Evolutionary conservation across 139 green algal species (phyloP).

Genomic region (Chlorella sp.): DNA sequence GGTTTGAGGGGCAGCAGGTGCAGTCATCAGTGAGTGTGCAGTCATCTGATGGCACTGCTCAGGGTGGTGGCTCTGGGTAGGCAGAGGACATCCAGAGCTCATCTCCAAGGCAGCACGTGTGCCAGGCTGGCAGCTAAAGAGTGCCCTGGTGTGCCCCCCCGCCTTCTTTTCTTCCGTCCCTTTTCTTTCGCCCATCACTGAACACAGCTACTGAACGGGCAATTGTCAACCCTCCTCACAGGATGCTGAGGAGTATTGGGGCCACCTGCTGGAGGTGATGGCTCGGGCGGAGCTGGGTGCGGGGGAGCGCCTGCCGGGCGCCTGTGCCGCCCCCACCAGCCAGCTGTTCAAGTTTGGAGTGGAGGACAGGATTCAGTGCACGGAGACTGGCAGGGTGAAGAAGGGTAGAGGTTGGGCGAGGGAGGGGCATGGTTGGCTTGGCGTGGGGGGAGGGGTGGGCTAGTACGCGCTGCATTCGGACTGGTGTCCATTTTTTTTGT

Average conservation of each 20-base stretch:
- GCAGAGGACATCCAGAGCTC: constrained; percentile 92
- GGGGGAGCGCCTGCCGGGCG: constrained; percentile 43
- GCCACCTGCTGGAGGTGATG: constrained; percentile 86
- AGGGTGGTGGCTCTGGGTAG: constrained; percentile 62
- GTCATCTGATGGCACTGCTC: too few species aligned
- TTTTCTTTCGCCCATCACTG: neutral
- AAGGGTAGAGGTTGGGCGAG: neutral
- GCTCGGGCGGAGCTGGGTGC: constrained; percentile 52
- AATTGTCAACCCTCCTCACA: neutral
- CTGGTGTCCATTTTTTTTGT: too few species aligned
- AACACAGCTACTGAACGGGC: neutral
- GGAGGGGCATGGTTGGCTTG: neutral
- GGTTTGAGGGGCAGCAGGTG: too few species aligned
- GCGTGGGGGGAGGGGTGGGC: neutral
- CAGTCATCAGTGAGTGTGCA: too few species aligned
- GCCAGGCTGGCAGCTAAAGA: neutral
- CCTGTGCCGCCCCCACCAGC: neutral
- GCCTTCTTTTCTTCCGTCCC: neutral
- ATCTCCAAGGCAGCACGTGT: constrained; percentile 74
- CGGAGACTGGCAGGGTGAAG: constrained; percentile 27
- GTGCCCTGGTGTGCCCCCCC: neutral
- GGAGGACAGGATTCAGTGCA: constrained; percentile 67
- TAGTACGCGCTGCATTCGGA: too few species aligned
- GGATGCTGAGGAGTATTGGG: constrained; percentile 73
- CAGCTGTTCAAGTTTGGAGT: constrained; percentile 68